Conservation (phyloP, 108 stramenopile genomes). For the Cyclotella sp. region DNA sequence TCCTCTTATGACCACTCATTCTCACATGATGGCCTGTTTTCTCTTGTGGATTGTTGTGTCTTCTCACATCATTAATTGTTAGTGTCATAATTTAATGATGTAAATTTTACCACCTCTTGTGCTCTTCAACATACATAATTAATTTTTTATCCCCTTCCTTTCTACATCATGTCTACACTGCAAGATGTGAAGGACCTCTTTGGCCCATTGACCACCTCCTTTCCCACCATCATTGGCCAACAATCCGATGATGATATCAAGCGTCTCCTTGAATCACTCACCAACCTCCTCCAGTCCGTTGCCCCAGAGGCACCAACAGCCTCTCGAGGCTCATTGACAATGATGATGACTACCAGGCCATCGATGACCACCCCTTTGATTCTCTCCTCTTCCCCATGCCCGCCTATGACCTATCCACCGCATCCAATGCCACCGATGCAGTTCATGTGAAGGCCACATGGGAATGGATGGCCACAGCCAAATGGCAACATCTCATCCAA, state of each 20-base stretch:
- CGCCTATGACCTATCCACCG: background rate
- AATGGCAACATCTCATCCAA: no score
- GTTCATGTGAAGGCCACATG: background rate
- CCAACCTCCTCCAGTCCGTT: background rate
- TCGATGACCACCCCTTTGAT: background rate
- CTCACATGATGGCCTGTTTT: no score
- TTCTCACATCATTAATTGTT: no score
- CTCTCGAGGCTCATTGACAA: background rate
- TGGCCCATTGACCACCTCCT: background rate
- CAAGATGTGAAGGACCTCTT: background rate
- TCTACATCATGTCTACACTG: conserved; percentile 3
- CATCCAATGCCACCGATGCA: background rate
- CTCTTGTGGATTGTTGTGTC: no score
- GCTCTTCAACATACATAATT: no score
- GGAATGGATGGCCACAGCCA: background rate
- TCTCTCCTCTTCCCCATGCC: background rate
- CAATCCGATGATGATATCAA: background rate
- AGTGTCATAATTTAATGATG: no score
- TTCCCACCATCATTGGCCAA: conserved; percentile 1
- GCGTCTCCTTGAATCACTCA: background rate
- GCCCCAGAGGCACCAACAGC: background rate
- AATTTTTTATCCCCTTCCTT: background rate
- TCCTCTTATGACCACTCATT: no score
- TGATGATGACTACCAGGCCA: background rate
- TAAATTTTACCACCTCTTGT: no score